Base-by-base conservation (phyloP, 305 asterid species). In the Fraxinus albicans region DNA sequence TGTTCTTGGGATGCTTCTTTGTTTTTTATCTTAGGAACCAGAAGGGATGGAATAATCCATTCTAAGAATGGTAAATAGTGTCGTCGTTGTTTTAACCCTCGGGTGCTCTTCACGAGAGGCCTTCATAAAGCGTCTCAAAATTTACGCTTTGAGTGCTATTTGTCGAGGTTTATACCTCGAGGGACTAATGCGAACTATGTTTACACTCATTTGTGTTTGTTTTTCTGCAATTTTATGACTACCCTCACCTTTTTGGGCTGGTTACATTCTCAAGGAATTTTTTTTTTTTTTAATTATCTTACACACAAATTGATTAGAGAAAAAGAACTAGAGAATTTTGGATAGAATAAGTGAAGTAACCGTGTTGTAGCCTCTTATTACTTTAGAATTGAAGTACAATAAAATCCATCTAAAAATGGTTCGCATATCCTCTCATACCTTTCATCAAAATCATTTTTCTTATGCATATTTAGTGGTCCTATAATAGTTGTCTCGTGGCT, bases 381-480 rank as follows among this genome's bases (percentile, higher is more conserved):
- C 35, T 33, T 33, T 3, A 33, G 35, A 33, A 33, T 31, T 33
- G 44, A 50, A 50, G 63, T 50, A 15, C 63, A 3, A 50, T 4
- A 38, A 15, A 50, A 15, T 6, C n/a, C 21, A 50, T 13, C 63
- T 50, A 15, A 0, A 4, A 50, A 50, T 4, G n/a, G 21, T 53
- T 17, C 4, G 63, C 33, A 63, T 58, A 21, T 4, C 21, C 25
- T 53, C 63, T 19, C 69, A 60, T 2, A 2, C 5, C 0, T 60
- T 23, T 60, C 12, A 21, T 7, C 29, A 19, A 3, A 60, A 60
- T 7, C 15, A 60, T 55, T 25, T 77, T 79, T 79, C 79, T 79
- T 86, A 83, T 85, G 85, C 67, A 84, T 13, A 44, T 1, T n/a
- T n/a, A 86, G 33, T 87, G 89, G 88, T 85, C 89, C 88, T 81